Evolutionary conservation across 2,329 filamentous ascomycete species (phyloP).

Genomic region (Fusarium sublunatum): DNA sequence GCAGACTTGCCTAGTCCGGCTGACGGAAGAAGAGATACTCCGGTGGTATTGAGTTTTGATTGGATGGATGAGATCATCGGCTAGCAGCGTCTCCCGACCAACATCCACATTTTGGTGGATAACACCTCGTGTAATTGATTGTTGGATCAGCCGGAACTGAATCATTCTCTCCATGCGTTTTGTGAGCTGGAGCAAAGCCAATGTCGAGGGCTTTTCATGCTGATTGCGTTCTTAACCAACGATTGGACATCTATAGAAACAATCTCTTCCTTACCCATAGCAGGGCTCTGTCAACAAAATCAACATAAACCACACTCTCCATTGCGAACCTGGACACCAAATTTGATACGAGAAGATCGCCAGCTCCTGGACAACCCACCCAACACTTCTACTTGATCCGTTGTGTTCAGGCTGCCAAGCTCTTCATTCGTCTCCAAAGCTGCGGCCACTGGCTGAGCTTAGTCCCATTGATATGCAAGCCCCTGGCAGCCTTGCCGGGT

Average conservation of each 20-base stretch:
- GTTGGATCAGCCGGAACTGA: conserved; percentile 22
- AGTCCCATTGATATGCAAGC: conserved; percentile 39
- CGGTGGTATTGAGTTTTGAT: rapidly evolving
- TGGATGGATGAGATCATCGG: conserved; percentile 11
- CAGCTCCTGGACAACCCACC: too few species aligned
- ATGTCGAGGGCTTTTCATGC: too few species aligned
- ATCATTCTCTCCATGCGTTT: background rate
- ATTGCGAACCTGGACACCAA: too few species aligned
- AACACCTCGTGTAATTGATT: conserved; percentile 23
- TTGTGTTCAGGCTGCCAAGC: conserved; percentile 23
- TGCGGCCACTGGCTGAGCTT: conserved; percentile 26
- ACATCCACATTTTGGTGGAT: conserved; percentile 14
- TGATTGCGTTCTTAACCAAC: too few species aligned
- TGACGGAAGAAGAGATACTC: conserved; percentile 11
- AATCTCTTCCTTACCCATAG: too few species aligned
- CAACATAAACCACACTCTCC: too few species aligned
- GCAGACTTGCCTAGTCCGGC: conserved; percentile 2
- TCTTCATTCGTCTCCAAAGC: background rate
- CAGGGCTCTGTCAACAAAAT: too few species aligned
- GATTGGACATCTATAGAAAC: too few species aligned
- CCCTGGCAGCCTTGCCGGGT: conserved; percentile 46
- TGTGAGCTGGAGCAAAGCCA: background rate
- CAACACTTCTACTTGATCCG: too few species aligned
- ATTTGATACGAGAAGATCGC: too few species aligned
- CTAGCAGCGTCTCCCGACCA: conserved; percentile 23